Percentiles rank a stretch among this genome's conserved stretches.
Evolutionary conservation across 2,329 filamentous ascomycete genomes (phyloP).

Genomic region (Decorospora gaudefroyi): DNA sequence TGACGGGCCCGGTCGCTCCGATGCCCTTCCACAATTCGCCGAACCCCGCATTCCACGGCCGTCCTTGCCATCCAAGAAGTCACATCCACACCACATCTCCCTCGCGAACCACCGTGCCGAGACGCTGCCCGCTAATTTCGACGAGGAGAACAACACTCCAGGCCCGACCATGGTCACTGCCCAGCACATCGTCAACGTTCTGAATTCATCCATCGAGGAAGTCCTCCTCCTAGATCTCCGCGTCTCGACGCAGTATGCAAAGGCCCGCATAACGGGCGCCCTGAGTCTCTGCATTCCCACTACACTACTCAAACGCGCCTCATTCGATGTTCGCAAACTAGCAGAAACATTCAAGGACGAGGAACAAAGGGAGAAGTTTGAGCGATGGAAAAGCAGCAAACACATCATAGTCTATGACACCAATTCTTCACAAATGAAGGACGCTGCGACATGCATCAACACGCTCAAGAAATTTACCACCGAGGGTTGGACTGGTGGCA

Average conservation of each 20-base stretch:
- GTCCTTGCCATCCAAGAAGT: conserved; percentile 38
- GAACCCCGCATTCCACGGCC: conserved; percentile 39
- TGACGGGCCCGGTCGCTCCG: conserved; percentile 43
- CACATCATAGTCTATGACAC: conserved; percentile 88
- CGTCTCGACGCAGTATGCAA: conserved; percentile 79
- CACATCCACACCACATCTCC: conserved; percentile 20
- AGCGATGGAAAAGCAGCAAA: conserved; percentile 72
- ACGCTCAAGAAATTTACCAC: conserved; percentile 90
- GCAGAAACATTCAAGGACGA: conserved; percentile 81
- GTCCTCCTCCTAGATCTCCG: conserved; percentile 82
- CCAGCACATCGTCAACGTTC: conserved; percentile 55
- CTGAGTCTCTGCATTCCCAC: conserved; percentile 95
- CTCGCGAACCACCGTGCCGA: conserved; percentile 49
- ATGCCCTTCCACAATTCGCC: conserved; percentile 42
- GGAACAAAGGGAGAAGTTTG: conserved; percentile 71
- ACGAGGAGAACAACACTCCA: conserved; percentile 32
- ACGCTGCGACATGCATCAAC: conserved; percentile 78
- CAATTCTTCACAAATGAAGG: conserved; percentile 74
- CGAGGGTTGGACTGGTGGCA: conserved; percentile 77
- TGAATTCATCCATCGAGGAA: conserved; percentile 54
- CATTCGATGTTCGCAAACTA: conserved; percentile 86
- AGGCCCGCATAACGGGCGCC: conserved; percentile 75
- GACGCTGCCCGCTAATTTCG: conserved; percentile 49
- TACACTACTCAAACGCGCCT: conserved; percentile 85
- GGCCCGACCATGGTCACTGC: conserved; percentile 52